A percentile compares a stretch with the other conserved stretches of the same genome.
Evolutionary conservation across 2,329 filamentous ascomycete species (phyloP).

Genomic region (Penicillium sclerotigenum): DNA sequence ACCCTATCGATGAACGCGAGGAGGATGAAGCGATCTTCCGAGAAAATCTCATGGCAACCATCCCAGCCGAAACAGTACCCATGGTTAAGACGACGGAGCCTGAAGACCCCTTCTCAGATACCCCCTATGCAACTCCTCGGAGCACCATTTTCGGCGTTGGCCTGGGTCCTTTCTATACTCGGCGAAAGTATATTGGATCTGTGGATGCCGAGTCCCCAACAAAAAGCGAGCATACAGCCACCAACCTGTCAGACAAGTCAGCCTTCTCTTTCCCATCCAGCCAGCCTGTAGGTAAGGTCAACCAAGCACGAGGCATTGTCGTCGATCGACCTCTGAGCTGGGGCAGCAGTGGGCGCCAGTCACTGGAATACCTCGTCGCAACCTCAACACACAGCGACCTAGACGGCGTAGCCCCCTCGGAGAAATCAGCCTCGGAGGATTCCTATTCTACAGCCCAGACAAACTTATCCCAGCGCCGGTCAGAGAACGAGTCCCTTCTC

Average conservation of each 20-base stretch:
- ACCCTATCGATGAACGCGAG: slow-evolving; percentile 62
- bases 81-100: slow-evolving; percentile 10
- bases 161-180: slow-evolving; percentile 23
- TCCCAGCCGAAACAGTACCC: slow-evolving; percentile 5
- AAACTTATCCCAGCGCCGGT: slow-evolving; percentile 49
- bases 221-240: slow-evolving; percentile 55
- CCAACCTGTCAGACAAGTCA: slow-evolving; percentile 55
- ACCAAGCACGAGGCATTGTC: slow-evolving; percentile 17
- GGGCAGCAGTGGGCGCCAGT: slow-evolving; percentile 27
- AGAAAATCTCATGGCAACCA: slow-evolving; percentile 22
- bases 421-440: slow-evolving; percentile 46
- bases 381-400: slow-evolving; percentile 24
- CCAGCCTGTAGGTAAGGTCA: slow-evolving; percentile 18
- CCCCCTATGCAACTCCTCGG: slow-evolving; percentile 25
- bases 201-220: slow-evolving; percentile 42
- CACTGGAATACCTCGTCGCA: slow-evolving; percentile 23
- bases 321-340: slow-evolving; percentile 24
- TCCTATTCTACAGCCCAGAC: slow-evolving; percentile 52
- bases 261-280: slow-evolving; percentile 42
- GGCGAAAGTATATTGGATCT: slow-evolving; percentile 17
- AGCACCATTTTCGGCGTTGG: slow-evolving; percentile 27
- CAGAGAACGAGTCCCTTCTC: slow-evolving; percentile 53
- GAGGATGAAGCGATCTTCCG: slow-evolving; percentile 51
- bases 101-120: slow-evolving; percentile 29
- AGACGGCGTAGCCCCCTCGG: slow-evolving; percentile 26